These are phyloP conservation scores for Coniosporium tulheliwenetii DNA, from an alignment of 2,329 filamentous ascomycete genomes.

Conservation along the genomic window DNA sequence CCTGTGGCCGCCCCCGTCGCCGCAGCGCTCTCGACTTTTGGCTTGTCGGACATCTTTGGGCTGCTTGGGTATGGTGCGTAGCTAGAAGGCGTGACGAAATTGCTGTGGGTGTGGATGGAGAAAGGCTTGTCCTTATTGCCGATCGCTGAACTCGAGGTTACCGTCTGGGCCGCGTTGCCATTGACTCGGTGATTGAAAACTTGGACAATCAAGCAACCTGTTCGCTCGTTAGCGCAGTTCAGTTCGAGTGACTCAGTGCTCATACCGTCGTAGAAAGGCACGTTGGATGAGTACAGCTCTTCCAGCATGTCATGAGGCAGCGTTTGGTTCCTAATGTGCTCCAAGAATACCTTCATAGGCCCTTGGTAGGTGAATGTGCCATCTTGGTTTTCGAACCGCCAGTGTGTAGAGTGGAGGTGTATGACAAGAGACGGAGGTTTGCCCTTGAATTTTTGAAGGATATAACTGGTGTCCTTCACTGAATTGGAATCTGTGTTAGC, in stretches of 20 bases:
- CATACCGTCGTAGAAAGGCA: constrained; percentile 75
- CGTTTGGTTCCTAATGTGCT: constrained; percentile 61
- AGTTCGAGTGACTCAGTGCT: not conserved
- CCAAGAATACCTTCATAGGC: constrained; percentile 68
- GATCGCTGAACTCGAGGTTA: constrained; percentile 37
- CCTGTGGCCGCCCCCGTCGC: constrained; percentile 6
- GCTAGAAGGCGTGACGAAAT: constrained; percentile 77
- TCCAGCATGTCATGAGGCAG: constrained; percentile 81
- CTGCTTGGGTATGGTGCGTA: constrained; percentile 53
- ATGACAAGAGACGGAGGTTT: constrained; percentile 69
- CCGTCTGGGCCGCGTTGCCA: constrained; percentile 25
- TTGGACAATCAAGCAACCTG: constrained; percentile 76
- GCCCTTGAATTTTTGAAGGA: constrained; percentile 64
- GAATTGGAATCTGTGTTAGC: not conserved
- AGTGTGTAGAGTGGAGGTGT: constrained; percentile 73
- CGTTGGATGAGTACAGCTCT: constrained; percentile 53
- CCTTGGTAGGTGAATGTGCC: constrained; percentile 85
- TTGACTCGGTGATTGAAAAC: constrained; percentile 74
- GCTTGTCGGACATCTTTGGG: constrained; percentile 10
- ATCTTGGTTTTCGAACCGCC: constrained; percentile 86
- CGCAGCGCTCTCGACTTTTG: constrained; percentile 18
- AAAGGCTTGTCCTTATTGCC: constrained; percentile 49
- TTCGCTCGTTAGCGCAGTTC: not conserved
- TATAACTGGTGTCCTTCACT: constrained; percentile 63
- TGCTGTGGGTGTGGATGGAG: constrained; percentile 86